phyloP scores from a whole-genome alignment of 495 filamentous ascomycete species.

The Talaromyces stipitatus region DNA sequence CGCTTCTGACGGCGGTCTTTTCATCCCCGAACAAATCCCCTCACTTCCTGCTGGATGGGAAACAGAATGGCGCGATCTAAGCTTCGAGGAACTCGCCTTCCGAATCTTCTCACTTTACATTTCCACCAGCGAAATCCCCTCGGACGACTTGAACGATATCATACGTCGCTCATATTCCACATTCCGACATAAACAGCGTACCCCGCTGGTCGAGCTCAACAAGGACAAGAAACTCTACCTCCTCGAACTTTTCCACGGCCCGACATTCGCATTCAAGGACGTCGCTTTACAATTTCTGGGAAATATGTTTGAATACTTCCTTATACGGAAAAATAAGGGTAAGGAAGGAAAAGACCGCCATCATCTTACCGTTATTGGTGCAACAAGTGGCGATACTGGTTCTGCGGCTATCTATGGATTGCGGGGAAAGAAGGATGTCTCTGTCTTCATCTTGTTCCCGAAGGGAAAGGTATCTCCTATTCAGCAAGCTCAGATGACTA shows the following conservation, averaged over 20 bases:
- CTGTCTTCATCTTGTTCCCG: constrained; percentile 82
- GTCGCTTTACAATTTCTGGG: constrained; percentile 85
- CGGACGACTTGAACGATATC: constrained; percentile 70
- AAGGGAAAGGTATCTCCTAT: constrained; percentile 76
- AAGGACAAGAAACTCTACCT: constrained; percentile 58
- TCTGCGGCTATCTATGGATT: constrained; percentile 96
- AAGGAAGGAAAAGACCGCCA: constrained; percentile 66
- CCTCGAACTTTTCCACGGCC: constrained; percentile 96
- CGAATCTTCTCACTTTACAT: constrained; percentile 74
- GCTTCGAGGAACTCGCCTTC: constrained; percentile 72
- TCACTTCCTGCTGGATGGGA: constrained; percentile 51
- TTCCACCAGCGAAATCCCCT: constrained; percentile 70
- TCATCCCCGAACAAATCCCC: constrained; percentile 80
- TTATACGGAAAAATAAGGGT: constrained; percentile 70
- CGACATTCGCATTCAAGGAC: constrained; percentile 92
- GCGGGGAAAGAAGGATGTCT: constrained; percentile 92
- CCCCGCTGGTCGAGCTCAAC: constrained; percentile 63
- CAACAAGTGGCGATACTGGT: constrained; percentile 91
- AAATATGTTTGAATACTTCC: constrained; percentile 94
- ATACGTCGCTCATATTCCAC: constrained; percentile 75
- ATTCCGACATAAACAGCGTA: constrained; percentile 68
- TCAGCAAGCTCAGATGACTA: constrained; percentile 95
- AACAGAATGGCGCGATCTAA: constrained; percentile 58
- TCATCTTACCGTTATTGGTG: constrained; percentile 84
- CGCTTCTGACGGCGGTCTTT: constrained; percentile 81